Evolutionary conservation across 257 asterid species (phyloP), one percentile per base, ranked within the genome.

Genomic region (Nicotiana undulata): DNA sequence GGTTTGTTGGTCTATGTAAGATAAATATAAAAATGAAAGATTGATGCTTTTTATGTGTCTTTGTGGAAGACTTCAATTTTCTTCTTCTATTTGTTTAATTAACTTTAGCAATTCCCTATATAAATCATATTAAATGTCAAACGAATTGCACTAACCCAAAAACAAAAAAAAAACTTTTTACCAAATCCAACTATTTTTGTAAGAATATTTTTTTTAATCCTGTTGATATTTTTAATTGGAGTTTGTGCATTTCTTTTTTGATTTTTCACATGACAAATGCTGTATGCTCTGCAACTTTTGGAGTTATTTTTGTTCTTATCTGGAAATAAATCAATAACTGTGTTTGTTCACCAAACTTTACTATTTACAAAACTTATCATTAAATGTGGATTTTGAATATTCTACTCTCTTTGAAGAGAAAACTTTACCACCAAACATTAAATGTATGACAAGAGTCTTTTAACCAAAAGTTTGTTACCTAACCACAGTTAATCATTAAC

Each of bases 291-390:
- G 29, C 29, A 46, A 56, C 61, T 56, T 56, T 56, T 2, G 61
- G 61, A 56, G n/a, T 72, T 24, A 72, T 46, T 46, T 72, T 72
- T 72, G 78, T 72, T 46, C 78, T 46, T 72, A 24, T 46, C 61
- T 24, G 7, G 22, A 72, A 72, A 40, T 40, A 40, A 46, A 72
- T 44, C 13, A 46, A 12, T 13, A 3, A 44, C 4, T 46, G 18
- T 46, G 78, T 22, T 72, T 72, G 15, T 20, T 72, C 78, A 72
- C 78, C 61, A 46, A 72, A 46, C 37, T 24, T 68, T 72, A 46
- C 16, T 72, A 24, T 72, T 72, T 72, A 40, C 11, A 40, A 40
- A 40, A 2, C 49, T 40, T 40, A 8, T 40, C 78, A 72, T 72
- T 72, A 46, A 72, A 72, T 72, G 61, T 49, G 15, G 24, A 72